Conservation (phyloP, 164 flowering plant genomes). For the Platanus orientalis region DNA sequence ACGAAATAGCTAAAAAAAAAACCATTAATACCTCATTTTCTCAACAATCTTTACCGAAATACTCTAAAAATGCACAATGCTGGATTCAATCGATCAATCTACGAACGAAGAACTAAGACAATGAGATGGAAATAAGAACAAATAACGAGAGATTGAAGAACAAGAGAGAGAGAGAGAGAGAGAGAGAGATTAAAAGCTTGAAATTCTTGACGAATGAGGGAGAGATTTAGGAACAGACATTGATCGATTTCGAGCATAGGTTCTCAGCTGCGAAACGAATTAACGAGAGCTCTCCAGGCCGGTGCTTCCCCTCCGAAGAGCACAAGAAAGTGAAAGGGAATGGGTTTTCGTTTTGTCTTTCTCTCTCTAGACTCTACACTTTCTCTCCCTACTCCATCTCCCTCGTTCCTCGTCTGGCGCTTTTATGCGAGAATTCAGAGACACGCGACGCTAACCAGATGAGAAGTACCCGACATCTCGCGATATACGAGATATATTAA, state of each 20-base stretch:
- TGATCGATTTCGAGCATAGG: background rate
- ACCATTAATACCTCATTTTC: background rate
- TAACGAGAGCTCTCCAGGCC: background rate
- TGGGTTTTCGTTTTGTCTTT: background rate
- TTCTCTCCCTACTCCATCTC: background rate
- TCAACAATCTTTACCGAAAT: background rate
- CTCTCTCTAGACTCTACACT: background rate
- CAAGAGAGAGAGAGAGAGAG: background rate
- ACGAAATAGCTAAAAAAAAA: background rate
- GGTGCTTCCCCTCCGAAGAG: background rate
- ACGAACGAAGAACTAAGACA: background rate
- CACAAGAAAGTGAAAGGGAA: background rate
- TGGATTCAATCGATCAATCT: background rate
- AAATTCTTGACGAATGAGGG: background rate
- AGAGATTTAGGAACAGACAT: slow-evolving; percentile 1
- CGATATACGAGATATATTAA: background rate
- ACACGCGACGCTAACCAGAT: slow-evolving; percentile 3
- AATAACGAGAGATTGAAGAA: background rate
- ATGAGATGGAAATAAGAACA: background rate
- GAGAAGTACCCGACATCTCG: slow-evolving; percentile 5
- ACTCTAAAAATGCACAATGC: background rate
- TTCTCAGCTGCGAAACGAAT: slow-evolving; percentile 1
- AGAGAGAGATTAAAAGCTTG: background rate
- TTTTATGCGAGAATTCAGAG: background rate
- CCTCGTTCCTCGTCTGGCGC: background rate